Base-by-base conservation (phyloP, 306 rosid genomes). In the Comarum palustre region DNA sequence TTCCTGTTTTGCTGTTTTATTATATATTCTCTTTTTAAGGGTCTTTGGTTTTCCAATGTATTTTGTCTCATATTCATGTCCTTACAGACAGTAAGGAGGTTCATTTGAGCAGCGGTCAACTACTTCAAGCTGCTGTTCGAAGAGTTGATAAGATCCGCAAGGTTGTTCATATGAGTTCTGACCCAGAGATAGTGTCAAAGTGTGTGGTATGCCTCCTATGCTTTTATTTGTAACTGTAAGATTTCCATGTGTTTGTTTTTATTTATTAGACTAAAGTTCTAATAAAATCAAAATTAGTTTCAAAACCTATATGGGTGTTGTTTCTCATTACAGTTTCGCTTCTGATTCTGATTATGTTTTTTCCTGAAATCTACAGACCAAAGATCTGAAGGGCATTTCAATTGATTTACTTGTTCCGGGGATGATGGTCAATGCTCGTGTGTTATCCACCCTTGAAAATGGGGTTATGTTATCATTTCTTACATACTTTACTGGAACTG, bases 401-500 rank as follows among this genome's bases (percentile, higher is more conserved):
- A 87, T 94, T 76, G 99, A 94, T 83, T 92, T 87, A 74, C 90
- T 94, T 69, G 80, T 90, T 72, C 99, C 97, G 32, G 99, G 97
- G 75, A 90, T 91, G 97, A 84, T 94, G 96, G 87, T 94, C 73
- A 84, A 87, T 78, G 97, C 95, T 71, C 85, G 93, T 66, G 87
- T 94, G 57, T 80, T 84, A 85, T 86, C 99, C 62, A 76, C 88
- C 72, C 96, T 94, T 65, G 96, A 90, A 79, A 91, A 94, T 85
- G 99, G 99, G 78, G 87, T 91, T 20, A 81, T 94, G 95, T 70
- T 94, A 77, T 91, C 97, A 68, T 91, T 94, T 79, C 86, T 94
- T 73, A 91, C 92, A 34, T 94, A 94, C 81, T 94, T 94, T 76
- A 88, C 91, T 62, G 99, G 97, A 86, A 91, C 99, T 68, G 97